Conservation (phyloP, 495 filamentous ascomycete genomes). For the Xylaria flabelliformis region DNA sequence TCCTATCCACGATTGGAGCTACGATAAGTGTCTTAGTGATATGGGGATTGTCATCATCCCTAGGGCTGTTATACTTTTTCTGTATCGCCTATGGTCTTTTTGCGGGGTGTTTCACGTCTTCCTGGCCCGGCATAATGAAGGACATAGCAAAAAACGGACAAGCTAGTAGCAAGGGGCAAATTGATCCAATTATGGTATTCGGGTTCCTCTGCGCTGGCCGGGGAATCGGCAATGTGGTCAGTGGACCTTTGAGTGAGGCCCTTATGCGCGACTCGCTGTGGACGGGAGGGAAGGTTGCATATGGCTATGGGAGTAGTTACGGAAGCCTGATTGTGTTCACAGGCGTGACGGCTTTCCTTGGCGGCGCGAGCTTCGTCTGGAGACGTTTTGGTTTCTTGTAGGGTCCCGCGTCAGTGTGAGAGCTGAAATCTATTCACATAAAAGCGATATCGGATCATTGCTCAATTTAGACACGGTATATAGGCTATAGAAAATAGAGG, state of each 20-base stretch:
- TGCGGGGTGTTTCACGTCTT: constrained; percentile 65
- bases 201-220: constrained; percentile 65
- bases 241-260: constrained; percentile 62
- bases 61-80: constrained; percentile 66
- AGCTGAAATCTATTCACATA: not conserved
- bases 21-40: constrained; percentile 65
- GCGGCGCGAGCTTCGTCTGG: constrained; percentile 58
- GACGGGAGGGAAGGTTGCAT: constrained; percentile 36
- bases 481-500: constrained; percentile 3
- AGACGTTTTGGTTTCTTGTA: constrained; percentile 46
- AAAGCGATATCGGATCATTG: not conserved
- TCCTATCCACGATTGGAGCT: constrained; percentile 63
- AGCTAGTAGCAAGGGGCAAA: constrained; percentile 27
- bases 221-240: constrained; percentile 67
- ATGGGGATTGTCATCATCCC: constrained; percentile 64
- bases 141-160: constrained; percentile 48
- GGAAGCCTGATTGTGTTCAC: constrained; percentile 64
- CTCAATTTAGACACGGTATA: not conserved
- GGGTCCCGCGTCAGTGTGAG: not conserved
- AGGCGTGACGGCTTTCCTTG: constrained; percentile 59
- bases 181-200: constrained; percentile 41
- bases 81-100: constrained; percentile 70
- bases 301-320: constrained; percentile 58
- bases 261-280: constrained; percentile 50
- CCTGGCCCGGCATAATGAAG: constrained; percentile 64